Conservation (phyloP, 2,329 filamentous ascomycete genomes). For the Trichoderma endophyticum region DNA sequence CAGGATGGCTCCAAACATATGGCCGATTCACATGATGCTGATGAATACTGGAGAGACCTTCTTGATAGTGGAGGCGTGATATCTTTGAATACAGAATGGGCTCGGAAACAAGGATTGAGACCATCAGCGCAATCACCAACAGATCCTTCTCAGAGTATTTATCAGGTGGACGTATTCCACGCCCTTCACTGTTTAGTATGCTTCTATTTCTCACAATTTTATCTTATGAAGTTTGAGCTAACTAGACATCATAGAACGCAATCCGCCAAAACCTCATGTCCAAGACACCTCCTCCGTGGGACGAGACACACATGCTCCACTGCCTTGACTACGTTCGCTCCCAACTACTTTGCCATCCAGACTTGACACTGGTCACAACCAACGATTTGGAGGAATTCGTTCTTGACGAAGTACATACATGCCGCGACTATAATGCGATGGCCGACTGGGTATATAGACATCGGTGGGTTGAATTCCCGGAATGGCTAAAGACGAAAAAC, state of each 20-base stretch:
- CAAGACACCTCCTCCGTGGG: slow-evolving; percentile 4
- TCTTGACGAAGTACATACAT: slow-evolving; percentile 18
- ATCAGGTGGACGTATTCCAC: slow-evolving; percentile 21
- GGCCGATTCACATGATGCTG: background rate
- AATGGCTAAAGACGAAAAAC: slow-evolving; percentile 3
- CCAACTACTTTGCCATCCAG: slow-evolving; percentile 20
- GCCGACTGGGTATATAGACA: slow-evolving; percentile 22
- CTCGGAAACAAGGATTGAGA: slow-evolving; percentile 15
- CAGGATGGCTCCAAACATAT: background rate
- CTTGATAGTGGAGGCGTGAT: slow-evolving; percentile 18
- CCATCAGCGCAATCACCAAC: slow-evolving; percentile 19
- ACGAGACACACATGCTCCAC: slow-evolving; percentile 22
- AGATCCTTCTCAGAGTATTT: slow-evolving; percentile 19
- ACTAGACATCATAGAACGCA: slow-evolving; percentile 1
- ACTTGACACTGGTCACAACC: slow-evolving; percentile 18
- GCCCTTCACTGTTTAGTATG: slow-evolving; percentile 20
- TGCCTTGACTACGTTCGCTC: slow-evolving; percentile 22
- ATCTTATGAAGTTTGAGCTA: background rate
- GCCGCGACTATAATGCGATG: slow-evolving; percentile 19
- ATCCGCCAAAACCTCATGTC: slow-evolving; percentile 20
- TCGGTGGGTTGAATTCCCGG: slow-evolving; percentile 19
- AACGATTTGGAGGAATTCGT: slow-evolving; percentile 21
- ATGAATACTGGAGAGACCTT: background rate
- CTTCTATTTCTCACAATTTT: background rate
- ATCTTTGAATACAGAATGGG: slow-evolving; percentile 20